Percentiles rank a stretch among this genome's conserved stretches.
Evolutionary conservation across 192 early-diverging fungal genomes (phyloP).

Genomic region (Ambispora gerdemannii): DNA sequence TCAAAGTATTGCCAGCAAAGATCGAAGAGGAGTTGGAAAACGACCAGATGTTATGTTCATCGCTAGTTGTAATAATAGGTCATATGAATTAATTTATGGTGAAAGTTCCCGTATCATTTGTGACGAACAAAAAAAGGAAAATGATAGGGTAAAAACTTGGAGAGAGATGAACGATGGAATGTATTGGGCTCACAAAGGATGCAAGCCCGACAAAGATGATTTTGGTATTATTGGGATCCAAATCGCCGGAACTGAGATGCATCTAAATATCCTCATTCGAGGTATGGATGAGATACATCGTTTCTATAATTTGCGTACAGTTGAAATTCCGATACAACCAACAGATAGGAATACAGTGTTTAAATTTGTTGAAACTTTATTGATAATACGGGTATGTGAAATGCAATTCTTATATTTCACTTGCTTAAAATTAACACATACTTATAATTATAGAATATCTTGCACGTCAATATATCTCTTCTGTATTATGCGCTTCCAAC

Average conservation of each 20-base stretch:
- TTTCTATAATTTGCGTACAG: background rate
- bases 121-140: background rate
- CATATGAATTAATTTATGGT: constrained; percentile 12
- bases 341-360: background rate
- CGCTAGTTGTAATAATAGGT: background rate
- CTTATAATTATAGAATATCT: constrained; percentile 1
- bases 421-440: background rate
- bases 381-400: background rate
- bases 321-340: constrained; percentile 15
- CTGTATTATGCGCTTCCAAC: background rate
- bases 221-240: constrained; percentile 20
- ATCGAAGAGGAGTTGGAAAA: constrained; percentile 14
- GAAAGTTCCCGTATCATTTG: constrained; percentile 5
- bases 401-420: background rate
- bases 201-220: constrained; percentile 6
- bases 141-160: constrained; percentile 9
- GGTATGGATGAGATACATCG: constrained; percentile 8
- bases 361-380: constrained; percentile 8
- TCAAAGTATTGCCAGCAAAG: constrained; percentile 10
- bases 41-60: constrained; percentile 13
- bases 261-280: constrained; percentile 15
- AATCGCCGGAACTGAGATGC: background rate
- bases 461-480: constrained; percentile 1
- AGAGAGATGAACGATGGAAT: constrained; percentile 16
- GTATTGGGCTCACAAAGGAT: background rate